These are phyloP conservation scores for Xylariaceae sp. DNA, from an alignment of 2,329 filamentous ascomycete genomes.

Conservation along the genomic window DNA sequence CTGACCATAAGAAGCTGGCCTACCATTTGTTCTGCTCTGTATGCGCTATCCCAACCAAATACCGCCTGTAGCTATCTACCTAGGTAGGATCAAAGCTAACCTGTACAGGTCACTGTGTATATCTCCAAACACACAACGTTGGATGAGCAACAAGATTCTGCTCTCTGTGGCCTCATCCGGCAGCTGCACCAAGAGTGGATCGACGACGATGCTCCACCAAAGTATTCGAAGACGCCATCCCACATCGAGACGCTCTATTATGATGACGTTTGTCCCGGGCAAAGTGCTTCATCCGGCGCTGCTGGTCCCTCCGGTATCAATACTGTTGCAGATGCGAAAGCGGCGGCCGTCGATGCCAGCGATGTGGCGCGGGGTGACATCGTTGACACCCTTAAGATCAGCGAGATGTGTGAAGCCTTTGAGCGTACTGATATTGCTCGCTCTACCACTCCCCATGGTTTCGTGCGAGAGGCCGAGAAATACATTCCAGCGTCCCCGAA, in stretches of 20 bases:
- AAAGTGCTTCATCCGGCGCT: not conserved
- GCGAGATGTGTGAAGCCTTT: not conserved
- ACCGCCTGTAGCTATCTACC: not conserved
- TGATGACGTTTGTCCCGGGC: not conserved
- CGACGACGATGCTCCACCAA: not conserved
- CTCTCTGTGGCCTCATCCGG: constrained; percentile 3
- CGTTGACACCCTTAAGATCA: too few relatives aligned
- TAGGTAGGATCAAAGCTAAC: not conserved
- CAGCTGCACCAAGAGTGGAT: constrained; percentile 16
- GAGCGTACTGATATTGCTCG: not conserved
- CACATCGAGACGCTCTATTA: not conserved
- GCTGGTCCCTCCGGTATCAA: not conserved
- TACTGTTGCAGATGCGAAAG: not conserved
- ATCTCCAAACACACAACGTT: constrained; percentile 7
- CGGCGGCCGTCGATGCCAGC: not conserved
- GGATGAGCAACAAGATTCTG: constrained; percentile 11
- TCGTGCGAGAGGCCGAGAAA: constrained; percentile 10
- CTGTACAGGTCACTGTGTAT: constrained; percentile 10
- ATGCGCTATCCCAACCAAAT: not conserved
- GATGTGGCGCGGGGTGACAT: not conserved
- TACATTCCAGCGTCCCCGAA: not conserved
- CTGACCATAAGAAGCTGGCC: constrained; percentile 15
- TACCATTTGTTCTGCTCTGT: constrained; percentile 19
- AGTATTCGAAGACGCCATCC: not conserved
- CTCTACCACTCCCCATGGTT: constrained; percentile 10